Evolutionary conservation across 2,329 filamentous ascomycete species (phyloP).

Genomic region (Colletotrichum godetiae): DNA sequence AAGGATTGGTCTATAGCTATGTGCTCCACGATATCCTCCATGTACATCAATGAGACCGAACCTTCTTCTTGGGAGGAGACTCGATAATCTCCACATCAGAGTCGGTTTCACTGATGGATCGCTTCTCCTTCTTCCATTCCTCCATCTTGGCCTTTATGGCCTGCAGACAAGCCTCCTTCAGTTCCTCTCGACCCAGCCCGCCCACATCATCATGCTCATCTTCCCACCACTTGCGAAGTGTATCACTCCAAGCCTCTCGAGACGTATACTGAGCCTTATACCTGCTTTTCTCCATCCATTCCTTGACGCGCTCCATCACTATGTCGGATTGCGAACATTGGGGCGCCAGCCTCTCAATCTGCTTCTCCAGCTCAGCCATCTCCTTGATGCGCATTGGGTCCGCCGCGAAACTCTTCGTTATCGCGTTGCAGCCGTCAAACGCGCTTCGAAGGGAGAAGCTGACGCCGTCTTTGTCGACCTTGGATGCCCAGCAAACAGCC

Average conservation of each 20-base stretch:
- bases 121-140: not conserved
- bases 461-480: not conserved
- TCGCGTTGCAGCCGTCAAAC: not conserved
- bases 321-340: not conserved
- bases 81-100: not conserved
- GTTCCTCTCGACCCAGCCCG: not conserved
- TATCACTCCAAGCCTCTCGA: not conserved
- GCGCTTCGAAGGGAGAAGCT: not conserved
- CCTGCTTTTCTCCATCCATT: not conserved
- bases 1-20: not conserved
- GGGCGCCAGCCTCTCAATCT: not conserved
- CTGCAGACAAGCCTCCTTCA: not conserved
- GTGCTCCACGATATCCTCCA: too few relatives aligned
- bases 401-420: not conserved
- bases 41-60: not conserved
- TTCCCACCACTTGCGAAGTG: not conserved
- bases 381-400: not conserved
- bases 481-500: slow-evolving; percentile 2
- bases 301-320: not conserved
- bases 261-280: not conserved
- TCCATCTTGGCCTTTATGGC: not conserved
- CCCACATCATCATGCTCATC: not conserved
- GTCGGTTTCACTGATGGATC: not conserved
- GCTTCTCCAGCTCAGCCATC: not conserved
- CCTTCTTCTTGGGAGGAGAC: not conserved